Percentiles rank a stretch among this genome's conserved stretches.
Evolutionary conservation across 805 yeast species (phyloP).

Genomic region (Wickerhamiella vanderwaltii): DNA sequence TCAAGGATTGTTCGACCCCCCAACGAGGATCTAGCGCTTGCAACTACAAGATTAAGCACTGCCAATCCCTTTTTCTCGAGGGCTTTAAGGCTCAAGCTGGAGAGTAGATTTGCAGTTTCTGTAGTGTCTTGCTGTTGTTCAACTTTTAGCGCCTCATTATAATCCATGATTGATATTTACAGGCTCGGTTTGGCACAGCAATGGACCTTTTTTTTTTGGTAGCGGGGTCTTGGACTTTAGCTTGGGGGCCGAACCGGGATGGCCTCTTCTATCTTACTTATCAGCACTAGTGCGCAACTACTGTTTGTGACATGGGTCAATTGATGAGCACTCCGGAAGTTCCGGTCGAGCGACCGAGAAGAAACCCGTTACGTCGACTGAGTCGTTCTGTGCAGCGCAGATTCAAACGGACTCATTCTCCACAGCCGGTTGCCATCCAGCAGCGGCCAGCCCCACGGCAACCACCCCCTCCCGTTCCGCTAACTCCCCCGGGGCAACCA

Average conservation of each 20-base stretch:
- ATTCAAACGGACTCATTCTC: too few species aligned
- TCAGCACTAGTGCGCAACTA: too few species aligned
- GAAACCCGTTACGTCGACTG: conserved; percentile 1
- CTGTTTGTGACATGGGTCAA: too few species aligned
- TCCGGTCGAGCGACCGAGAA: neutral
- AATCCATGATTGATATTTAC: neutral
- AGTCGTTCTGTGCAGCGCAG: conserved; percentile 3
- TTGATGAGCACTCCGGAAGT: conserved; percentile 2
- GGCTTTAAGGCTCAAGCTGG: conserved; percentile 45
- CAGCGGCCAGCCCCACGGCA: too few species aligned
- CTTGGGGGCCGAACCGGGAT: too few species aligned
- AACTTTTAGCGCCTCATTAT: conserved; percentile 29
- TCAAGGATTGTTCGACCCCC: conserved; percentile 67
- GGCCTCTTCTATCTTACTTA: too few species aligned
- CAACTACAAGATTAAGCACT: conserved; percentile 46
- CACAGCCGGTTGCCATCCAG: too few species aligned
- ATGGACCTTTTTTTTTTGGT: too few species aligned
- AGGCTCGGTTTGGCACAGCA: too few species aligned
- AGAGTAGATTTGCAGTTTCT: conserved; percentile 34
- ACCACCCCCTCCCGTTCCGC: too few species aligned
- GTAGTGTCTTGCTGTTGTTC: conserved; percentile 45
- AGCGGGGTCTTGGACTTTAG: too few species aligned
- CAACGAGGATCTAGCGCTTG: conserved; percentile 59
- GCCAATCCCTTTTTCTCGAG: conserved; percentile 70
- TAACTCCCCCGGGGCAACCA: too few species aligned